Conservation (phyloP, 2,329 filamentous ascomycete genomes). For the Epicoccum sorghinum region DNA sequence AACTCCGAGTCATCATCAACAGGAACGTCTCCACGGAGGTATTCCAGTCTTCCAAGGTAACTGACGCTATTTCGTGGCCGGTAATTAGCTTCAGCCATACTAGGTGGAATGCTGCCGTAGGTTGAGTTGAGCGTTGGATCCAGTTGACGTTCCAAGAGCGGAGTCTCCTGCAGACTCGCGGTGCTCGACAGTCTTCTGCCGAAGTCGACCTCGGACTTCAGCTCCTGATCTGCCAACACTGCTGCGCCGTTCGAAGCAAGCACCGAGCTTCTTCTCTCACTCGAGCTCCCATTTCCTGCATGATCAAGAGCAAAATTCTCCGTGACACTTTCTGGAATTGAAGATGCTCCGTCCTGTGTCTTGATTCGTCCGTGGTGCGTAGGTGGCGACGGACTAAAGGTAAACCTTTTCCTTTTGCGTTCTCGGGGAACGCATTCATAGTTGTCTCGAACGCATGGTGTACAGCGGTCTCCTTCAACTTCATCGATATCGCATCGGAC, state of each 20-base stretch:
- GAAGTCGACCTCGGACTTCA: conserved; percentile 28
- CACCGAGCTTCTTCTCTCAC: conserved; percentile 5
- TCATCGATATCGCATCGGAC: conserved; percentile 39
- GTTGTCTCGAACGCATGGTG: conserved; percentile 44
- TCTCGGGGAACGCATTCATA: conserved; percentile 43
- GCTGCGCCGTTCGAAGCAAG: conserved; percentile 8
- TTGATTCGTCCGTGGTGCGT: conserved; percentile 18
- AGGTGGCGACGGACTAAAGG: conserved; percentile 39
- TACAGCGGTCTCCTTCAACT: conserved; percentile 45
- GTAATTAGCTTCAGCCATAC: conserved; percentile 22
- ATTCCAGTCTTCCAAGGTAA: conserved; percentile 42
- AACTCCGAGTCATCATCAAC: conserved; percentile 42
- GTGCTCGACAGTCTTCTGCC: conserved; percentile 30
- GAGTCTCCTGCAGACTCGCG: conserved; percentile 29
- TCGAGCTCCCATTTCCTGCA: conserved; percentile 5
- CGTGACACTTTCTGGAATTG: conserved; percentile 17
- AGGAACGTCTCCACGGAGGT: conserved; percentile 42
- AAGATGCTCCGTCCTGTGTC: conserved; percentile 17
- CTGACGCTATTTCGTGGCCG: conserved; percentile 33
- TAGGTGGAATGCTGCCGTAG: conserved; percentile 20
- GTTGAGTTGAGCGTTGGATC: conserved; percentile 26
- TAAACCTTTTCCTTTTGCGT: conserved; percentile 42
- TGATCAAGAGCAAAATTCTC: conserved; percentile 11
- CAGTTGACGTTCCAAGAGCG: conserved; percentile 23
- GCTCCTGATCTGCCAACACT: conserved; percentile 16